Percentiles rank a stretch among this genome's conserved stretches.
These are phyloP conservation scores for Cladosporium colombiae DNA, from an alignment of 2,329 filamentous ascomycete species.

Conservation along the genomic window DNA sequence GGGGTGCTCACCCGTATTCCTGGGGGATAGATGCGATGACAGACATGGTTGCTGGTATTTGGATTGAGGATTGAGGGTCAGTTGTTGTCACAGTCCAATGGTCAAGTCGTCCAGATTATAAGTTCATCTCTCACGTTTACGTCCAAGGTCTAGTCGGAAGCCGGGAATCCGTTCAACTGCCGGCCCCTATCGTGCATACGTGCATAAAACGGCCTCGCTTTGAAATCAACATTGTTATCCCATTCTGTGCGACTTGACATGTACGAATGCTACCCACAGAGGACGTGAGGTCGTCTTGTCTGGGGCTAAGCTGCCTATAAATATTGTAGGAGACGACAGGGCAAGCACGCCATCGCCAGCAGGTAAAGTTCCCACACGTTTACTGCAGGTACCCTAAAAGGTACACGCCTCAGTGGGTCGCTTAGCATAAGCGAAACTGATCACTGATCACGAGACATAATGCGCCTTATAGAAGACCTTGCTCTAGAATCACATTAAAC, in stretches of 20 bases:
- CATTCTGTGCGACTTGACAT: background rate
- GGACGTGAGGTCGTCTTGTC: background rate
- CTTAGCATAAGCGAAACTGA: background rate
- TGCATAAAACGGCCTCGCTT: background rate
- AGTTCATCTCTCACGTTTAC: background rate
- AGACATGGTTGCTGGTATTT: constrained; percentile 13
- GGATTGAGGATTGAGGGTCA: background rate
- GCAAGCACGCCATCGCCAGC: background rate
- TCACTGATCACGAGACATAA: background rate
- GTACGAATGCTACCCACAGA: background rate
- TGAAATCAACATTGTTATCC: background rate
- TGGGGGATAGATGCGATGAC: constrained; percentile 40
- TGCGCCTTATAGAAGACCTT: background rate
- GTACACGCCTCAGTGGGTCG: background rate
- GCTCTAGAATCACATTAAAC: background rate
- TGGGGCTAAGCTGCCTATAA: background rate
- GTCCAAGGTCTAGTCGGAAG: constrained; percentile 6
- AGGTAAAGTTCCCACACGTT: background rate
- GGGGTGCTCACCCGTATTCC: constrained; percentile 49
- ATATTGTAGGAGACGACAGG: background rate
- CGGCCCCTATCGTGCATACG: background rate
- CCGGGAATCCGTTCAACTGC: background rate
- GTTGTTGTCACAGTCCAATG: background rate
- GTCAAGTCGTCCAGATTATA: background rate
- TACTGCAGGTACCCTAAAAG: constrained; percentile 7